Percentiles rank a stretch among this genome's conserved stretches.
phyloP scores from a whole-genome alignment of 768 basidiomycete species.

The Russula abietina region DNA sequence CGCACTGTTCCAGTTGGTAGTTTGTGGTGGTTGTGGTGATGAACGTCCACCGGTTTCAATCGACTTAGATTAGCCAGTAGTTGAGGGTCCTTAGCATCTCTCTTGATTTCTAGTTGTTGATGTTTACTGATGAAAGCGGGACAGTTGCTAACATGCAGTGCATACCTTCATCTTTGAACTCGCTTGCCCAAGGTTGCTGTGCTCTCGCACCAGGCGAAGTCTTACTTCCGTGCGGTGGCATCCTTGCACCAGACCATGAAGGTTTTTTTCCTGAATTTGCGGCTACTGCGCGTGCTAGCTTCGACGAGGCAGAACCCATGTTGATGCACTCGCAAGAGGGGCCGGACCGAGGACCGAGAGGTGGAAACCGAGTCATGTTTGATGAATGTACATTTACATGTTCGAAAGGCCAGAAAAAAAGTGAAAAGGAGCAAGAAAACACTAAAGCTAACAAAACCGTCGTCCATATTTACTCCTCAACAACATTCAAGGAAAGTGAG shows the following conservation, averaged over 20 bases:
- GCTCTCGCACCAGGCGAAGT: neutral
- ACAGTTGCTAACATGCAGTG: neutral
- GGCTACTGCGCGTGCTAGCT: neutral
- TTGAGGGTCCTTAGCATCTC: constrained; percentile 66
- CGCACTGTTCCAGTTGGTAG: constrained; percentile 45
- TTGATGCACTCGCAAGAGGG: neutral
- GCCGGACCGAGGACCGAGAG: neutral
- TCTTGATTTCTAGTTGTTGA: constrained; percentile 11
- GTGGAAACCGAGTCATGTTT: neutral
- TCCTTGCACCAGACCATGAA: constrained; percentile 14
- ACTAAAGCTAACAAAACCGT: constrained; percentile 2
- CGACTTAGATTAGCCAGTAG: constrained; percentile 57
- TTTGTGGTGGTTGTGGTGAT: constrained; percentile 45
- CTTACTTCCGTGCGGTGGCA: neutral
- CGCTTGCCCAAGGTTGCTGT: constrained; percentile 15
- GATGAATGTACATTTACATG: constrained; percentile 21
- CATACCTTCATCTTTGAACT: constrained; percentile 19
- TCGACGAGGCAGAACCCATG: constrained; percentile 18
- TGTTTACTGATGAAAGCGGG: neutral
- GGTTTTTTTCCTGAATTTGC: neutral
- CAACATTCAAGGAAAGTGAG: constrained; percentile 13
- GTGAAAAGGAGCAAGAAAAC: constrained; percentile 1
- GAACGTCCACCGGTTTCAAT: constrained; percentile 65
- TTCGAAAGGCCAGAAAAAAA: constrained; percentile 5
- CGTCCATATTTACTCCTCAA: constrained; percentile 15